Percentiles rank a stretch among this genome's conserved stretches.
Evolutionary conservation across 176 grass and related monocot species (phyloP).

Genomic region (Saccharum officinarum): DNA sequence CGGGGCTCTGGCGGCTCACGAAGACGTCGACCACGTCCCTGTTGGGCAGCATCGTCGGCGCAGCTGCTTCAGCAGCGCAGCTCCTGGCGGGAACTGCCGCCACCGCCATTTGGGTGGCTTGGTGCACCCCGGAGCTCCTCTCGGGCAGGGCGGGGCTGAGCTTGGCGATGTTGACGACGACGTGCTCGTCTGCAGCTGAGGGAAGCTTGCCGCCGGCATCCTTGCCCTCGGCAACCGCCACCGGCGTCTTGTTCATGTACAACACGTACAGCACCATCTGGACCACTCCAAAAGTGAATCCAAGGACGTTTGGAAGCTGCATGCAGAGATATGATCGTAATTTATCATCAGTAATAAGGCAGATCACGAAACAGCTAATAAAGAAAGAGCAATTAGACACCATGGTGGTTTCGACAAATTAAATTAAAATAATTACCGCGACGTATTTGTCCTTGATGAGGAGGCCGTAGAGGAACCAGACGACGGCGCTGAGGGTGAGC

Average conservation of each 20-base stretch:
- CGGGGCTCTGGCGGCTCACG: neutral
- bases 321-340: neutral
- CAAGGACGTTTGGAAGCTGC: conserved; percentile 76
- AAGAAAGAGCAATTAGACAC: no score
- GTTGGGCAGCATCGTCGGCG: neutral
- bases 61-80: neutral
- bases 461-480: conserved; percentile 90
- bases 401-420: neutral
- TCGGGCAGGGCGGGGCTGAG: conserved; percentile 16
- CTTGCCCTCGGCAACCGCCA: neutral
- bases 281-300: conserved; percentile 61
- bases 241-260: conserved; percentile 53
- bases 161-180: conserved; percentile 40
- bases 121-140: conserved; percentile 30
- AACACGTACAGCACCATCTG: conserved; percentile 75
- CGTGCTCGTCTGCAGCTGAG: neutral
- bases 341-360: neutral
- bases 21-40: conserved; percentile 7
- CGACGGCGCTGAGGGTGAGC: conserved; percentile 74
- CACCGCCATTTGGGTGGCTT: conserved; percentile 23
- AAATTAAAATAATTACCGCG: conserved; percentile 33
- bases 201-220: conserved; percentile 26
- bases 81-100: neutral
- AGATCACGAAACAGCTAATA: no score
- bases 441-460: conserved; percentile 83